Percentiles rank a stretch among this genome's conserved stretches.
phyloP scores from a whole-genome alignment of 2,329 filamentous ascomycete species.

The Beauveria rudraprayagi region DNA sequence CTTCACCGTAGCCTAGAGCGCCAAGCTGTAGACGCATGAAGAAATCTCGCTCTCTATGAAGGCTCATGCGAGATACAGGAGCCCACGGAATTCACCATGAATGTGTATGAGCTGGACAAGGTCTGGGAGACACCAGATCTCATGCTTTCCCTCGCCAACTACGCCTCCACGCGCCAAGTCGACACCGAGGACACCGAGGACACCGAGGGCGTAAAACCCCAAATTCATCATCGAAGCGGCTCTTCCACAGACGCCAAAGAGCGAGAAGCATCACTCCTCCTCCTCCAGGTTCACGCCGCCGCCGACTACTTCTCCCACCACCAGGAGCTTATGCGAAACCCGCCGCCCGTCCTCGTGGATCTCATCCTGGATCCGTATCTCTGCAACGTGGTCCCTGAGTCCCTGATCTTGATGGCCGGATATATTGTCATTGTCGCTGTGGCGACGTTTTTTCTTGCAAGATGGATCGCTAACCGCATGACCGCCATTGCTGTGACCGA shows the following conservation, averaged over 20 bases:
- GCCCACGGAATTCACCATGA: constrained; percentile 71
- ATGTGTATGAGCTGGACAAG: constrained; percentile 51
- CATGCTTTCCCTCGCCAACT: constrained; percentile 55
- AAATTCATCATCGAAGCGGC: not conserved
- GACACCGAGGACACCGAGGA: constrained; percentile 15
- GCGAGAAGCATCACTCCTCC: constrained; percentile 46
- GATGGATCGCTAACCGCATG: constrained; percentile 22
- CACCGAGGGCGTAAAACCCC: constrained; percentile 9
- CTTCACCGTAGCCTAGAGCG: not conserved
- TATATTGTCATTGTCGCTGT: constrained; percentile 60
- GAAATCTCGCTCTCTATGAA: not conserved
- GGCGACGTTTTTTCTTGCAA: constrained; percentile 36
- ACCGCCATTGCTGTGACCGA: constrained; percentile 19
- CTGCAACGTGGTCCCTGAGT: constrained; percentile 69
- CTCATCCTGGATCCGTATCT: constrained; percentile 81
- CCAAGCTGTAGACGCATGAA: not conserved
- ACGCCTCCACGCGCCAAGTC: constrained; percentile 44
- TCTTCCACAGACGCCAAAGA: constrained; percentile 14
- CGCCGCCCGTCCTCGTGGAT: constrained; percentile 70
- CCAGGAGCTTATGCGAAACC: constrained; percentile 62
- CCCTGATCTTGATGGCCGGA: constrained; percentile 61
- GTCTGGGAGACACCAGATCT: constrained; percentile 57
- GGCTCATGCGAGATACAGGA: constrained; percentile 46
- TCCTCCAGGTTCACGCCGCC: constrained; percentile 66
- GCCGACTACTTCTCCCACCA: constrained; percentile 82